Conservation (phyloP, 2,329 filamentous ascomycete genomes). For the Colletotrichum australisinense region DNA sequence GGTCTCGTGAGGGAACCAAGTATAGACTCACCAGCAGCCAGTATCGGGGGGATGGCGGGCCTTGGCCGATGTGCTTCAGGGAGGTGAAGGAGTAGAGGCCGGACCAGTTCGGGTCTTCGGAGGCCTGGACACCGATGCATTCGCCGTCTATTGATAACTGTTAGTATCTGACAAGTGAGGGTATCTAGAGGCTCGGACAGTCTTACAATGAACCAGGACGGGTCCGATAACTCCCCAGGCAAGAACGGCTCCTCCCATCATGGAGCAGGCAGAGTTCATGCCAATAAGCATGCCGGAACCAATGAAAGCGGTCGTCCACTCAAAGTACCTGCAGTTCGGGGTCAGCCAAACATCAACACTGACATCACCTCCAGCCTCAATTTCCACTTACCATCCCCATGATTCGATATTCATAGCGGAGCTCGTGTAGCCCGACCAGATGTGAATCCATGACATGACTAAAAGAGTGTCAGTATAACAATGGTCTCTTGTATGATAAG, state of each 20-base stretch:
- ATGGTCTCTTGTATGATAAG: too few species aligned
- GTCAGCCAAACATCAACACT: not conserved
- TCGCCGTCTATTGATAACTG: constrained; percentile 51
- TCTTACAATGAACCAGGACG: constrained; percentile 53
- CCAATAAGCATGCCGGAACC: constrained; percentile 64
- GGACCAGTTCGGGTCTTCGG: constrained; percentile 42
- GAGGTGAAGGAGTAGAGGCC: constrained; percentile 44
- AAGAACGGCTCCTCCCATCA: constrained; percentile 65
- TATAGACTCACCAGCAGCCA: constrained; percentile 47
- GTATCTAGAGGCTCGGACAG: too few species aligned
- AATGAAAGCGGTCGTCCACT: constrained; percentile 71
- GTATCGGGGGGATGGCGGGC: constrained; percentile 51
- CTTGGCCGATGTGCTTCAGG: constrained; percentile 43
- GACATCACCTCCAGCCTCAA: too few species aligned
- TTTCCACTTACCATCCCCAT: constrained; percentile 64
- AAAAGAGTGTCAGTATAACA: too few species aligned
- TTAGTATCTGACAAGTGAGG: not conserved
- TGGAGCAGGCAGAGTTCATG: constrained; percentile 67
- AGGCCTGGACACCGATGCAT: constrained; percentile 55
- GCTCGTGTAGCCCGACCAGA: constrained; percentile 64
- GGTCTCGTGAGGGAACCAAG: too few species aligned
- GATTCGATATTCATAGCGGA: constrained; percentile 64
- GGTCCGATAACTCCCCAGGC: constrained; percentile 66
- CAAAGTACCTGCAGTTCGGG: constrained; percentile 50
- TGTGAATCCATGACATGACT: constrained; percentile 63